Base-by-base conservation (phyloP, 2,329 filamentous ascomycete species). In the Colletotrichum sublineola region DNA sequence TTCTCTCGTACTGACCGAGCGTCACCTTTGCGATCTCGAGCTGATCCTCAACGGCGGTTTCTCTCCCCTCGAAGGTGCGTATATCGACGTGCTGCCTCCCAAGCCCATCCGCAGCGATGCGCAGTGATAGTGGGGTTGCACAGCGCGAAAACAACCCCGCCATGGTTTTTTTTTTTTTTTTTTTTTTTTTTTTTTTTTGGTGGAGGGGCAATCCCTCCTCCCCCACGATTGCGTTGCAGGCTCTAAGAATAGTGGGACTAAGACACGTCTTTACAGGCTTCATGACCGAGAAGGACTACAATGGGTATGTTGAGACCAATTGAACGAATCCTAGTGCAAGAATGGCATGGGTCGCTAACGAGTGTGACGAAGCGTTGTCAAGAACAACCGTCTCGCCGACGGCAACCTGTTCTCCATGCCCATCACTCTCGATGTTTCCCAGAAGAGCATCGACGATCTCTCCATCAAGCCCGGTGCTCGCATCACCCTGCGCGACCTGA, bases 11-110 rank as follows among this genome's bases (percentile, higher is more conserved):
- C 91, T 99, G 77, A 93, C 90, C 63, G 96, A 99, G 89, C 92
- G 96, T 79, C 96, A 99, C 85, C 91, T 99, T 62, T 99, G 96
- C 85, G 96, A 99, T 88, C 89, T 99, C 77, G 96, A 99, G 86
- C 86, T 99, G 84, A 95, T 99, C 80, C 91, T 99, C 83, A 98
- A 95, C 84, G 96, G 96, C 82, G 96, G 96, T 76, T 99, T 99
- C 87, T 98, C 95, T 76, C 96, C 96, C 72, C 90, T 99, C 52
- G 96, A 99, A 90, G 96, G 95, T 97, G 79, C 75, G 91, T 88
- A 40, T 61, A 18, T 64, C 61, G 24, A 46, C 29, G 42, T 38
- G 42, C 20, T 29, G 38, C 55, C 36, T 52, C 18, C 62, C 62
- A 70, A 42, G 48, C 46, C 31, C 58, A 36, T 40, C 11, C 24